Evolutionary conservation across 2,329 filamentous ascomycete species (phyloP), one percentile per base, ranked within the genome.

Genomic region (Didymella pomorum): DNA sequence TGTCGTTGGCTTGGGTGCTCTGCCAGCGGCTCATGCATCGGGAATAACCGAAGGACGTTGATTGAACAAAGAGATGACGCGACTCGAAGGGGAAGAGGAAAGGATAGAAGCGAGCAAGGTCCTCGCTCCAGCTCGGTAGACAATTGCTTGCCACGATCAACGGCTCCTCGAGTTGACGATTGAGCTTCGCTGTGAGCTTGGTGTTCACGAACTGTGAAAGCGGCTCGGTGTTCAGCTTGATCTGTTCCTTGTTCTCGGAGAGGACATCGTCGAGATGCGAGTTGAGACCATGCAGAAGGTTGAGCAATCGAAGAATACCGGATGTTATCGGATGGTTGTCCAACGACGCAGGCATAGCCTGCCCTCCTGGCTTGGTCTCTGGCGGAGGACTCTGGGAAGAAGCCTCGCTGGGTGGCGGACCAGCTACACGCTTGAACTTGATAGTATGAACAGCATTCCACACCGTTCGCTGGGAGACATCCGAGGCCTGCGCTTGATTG

Each of bases 61-160:
- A 99, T 78, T 98, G 95, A 31, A 99, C 81, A 83, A 99, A 99
- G 35, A 99, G 82, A 77, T 99, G 94, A 12, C 95, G 88, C 1
- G 95, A 98, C 81, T 99, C 95, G 71, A 99, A 99, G 2, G 95
- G 95, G 76, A 99, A 99, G 12, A 99, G 81, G 83, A 99, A 99
- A 0, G 95, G 94, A 74, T 97, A 99, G 1, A 96, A 83, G 31
- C 95, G 89, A 10, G 95, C 93, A 50, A 99, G 80, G 72, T 99
- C 95, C 78, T 98, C 94, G 61, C 92, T 96, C 95, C 95, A 99
- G 71, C 86, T 92, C 4, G 95, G 95, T 35, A 99, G 83, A 74
- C 95, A 99, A 72, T 94, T 96, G 79, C 95, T 98, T 4, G 95
- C 95, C 49, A 99, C 95, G 64, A 99, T 96, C 63, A 99, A 81